Percentiles rank a stretch among this genome's conserved stretches.
These are phyloP conservation scores for Tolypocladium amazonense DNA, from an alignment of 2,329 filamentous ascomycete genomes.

Conservation along the genomic window DNA sequence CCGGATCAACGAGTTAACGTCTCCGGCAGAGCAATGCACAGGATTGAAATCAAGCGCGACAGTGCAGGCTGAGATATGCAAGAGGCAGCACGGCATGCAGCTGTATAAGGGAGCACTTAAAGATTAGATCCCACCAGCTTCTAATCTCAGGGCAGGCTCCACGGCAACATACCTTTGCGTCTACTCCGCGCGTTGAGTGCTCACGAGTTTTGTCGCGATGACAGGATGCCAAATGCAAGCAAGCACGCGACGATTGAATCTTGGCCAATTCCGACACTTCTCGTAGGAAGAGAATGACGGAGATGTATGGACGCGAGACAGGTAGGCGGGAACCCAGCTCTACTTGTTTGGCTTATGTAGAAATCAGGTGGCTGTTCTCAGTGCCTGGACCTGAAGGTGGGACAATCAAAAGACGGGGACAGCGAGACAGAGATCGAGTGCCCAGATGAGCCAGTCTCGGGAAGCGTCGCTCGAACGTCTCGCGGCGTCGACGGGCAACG, in stretches of 20 bases:
- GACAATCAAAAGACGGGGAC: not conserved
- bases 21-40: slow-evolving; percentile 43
- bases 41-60: slow-evolving; percentile 30
- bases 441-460: slow-evolving; percentile 16
- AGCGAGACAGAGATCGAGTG: slow-evolving; percentile 1
- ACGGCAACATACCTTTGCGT: slow-evolving; percentile 15
- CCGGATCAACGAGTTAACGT: slow-evolving; percentile 57
- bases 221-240: not conserved
- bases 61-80: slow-evolving; percentile 27
- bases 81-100: slow-evolving; percentile 24
- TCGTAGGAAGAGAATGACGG: not conserved
- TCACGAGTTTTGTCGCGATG: not conserved
- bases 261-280: not conserved
- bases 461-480: slow-evolving; percentile 23
- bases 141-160: slow-evolving; percentile 4
- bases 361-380: not conserved
- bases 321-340: not conserved
- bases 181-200: not conserved
- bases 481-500: slow-evolving; percentile 6
- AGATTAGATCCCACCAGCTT: slow-evolving; percentile 6
- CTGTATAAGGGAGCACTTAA: slow-evolving; percentile 12
- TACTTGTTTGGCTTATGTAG: not conserved
- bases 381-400: slow-evolving; percentile 8
- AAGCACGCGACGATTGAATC: not conserved
- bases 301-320: not conserved